A percentile compares a stretch with the other conserved stretches of the same genome.
These are phyloP conservation scores for Solioccasus polychromus DNA, from an alignment of 768 basidiomycete genomes.

Conservation along the genomic window DNA sequence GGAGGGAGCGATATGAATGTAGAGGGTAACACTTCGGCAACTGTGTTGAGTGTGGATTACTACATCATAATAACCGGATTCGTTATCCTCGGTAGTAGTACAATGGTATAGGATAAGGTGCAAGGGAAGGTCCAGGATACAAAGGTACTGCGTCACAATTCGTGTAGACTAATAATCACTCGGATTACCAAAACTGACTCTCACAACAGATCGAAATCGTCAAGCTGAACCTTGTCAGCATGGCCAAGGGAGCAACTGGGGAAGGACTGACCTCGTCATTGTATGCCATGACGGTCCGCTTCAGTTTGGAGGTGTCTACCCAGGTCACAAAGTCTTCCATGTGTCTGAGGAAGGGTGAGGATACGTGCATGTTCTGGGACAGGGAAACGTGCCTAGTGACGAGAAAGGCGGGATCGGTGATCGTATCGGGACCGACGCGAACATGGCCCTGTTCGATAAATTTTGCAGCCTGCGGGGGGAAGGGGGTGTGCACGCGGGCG, in stretches of 20 bases:
- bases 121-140: background rate
- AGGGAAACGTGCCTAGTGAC: conserved; percentile 67
- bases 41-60: conserved; percentile 8
- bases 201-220: conserved; percentile 89
- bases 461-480: conserved; percentile 73
- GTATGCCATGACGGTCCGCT: conserved; percentile 92
- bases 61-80: conserved; percentile 12
- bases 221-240: conserved; percentile 55
- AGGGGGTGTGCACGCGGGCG: conserved; percentile 8
- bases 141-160: background rate
- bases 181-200: no score
- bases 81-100: background rate
- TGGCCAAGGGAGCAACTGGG: background rate
- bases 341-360: conserved; percentile 48
- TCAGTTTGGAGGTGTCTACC: conserved; percentile 97
- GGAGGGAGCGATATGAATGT: conserved; percentile 7
- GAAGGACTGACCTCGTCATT: conserved; percentile 81
- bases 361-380: background rate
- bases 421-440: conserved; percentile 92
- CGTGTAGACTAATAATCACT: no score
- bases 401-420: conserved; percentile 94
- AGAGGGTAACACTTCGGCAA: background rate
- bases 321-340: conserved; percentile 99
- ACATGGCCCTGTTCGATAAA: conserved; percentile 99
- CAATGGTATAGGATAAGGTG: background rate